Conservation (phyloP, 1,284 basidiomycete species). For the Apiotrichum akiyoshidainum region DNA sequence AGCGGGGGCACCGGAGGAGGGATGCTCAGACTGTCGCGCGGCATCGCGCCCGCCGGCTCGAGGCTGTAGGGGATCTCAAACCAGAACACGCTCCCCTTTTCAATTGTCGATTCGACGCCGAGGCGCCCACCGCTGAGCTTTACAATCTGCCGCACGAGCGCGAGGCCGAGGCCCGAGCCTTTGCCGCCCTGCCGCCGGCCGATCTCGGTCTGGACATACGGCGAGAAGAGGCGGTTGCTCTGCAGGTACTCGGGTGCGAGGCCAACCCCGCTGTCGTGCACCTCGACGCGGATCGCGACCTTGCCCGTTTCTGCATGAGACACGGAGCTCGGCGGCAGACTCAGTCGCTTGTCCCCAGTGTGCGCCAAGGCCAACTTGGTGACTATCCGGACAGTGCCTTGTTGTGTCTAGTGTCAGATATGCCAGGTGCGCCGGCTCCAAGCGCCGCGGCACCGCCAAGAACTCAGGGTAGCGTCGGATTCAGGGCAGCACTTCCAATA, state of each 20-base stretch:
- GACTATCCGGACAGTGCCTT: too few species aligned
- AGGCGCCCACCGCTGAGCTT: constrained; percentile 74
- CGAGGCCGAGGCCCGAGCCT: constrained; percentile 81
- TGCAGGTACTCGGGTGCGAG: constrained; percentile 68
- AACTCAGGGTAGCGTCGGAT: too few species aligned
- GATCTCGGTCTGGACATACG: constrained; percentile 53
- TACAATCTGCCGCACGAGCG: constrained; percentile 84
- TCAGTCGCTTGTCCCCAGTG: background rate
- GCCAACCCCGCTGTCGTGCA: constrained; percentile 75
- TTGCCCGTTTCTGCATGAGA: background rate
- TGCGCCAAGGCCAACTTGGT: background rate
- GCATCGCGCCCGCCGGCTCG: background rate
- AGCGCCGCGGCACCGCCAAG: too few species aligned
- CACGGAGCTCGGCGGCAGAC: background rate
- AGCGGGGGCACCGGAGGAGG: background rate
- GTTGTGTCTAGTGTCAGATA: too few species aligned
- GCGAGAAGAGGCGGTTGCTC: constrained; percentile 52
- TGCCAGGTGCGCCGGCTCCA: too few species aligned
- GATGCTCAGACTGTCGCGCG: background rate
- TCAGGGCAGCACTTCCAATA: too few species aligned
- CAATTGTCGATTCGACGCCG: constrained; percentile 55
- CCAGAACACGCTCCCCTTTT: constrained; percentile 48
- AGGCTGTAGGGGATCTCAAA: background rate
- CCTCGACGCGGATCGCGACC: constrained; percentile 68
- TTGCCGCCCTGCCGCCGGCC: constrained; percentile 80